Evolutionary conservation across 768 basidiomycete genomes (phyloP).

Genomic region (Fistulinella prunicolor): DNA sequence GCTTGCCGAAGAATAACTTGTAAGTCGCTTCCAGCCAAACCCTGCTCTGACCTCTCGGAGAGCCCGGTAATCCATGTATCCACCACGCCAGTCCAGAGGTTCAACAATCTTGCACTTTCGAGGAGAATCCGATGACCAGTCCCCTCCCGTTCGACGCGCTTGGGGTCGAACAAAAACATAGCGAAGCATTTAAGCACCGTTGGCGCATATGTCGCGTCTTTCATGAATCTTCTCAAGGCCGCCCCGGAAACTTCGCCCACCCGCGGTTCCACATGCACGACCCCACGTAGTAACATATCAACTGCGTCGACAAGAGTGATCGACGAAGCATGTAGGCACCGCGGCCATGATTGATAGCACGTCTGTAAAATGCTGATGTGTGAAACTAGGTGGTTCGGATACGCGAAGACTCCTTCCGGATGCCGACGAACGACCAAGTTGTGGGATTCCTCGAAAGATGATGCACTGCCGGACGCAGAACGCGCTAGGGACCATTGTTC

Average conservation of each 20-base stretch:
- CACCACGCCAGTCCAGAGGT: conserved; percentile 72
- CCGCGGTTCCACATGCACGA: conserved; percentile 80
- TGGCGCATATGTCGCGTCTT: conserved; percentile 51
- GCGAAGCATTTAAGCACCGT: conserved; percentile 64
- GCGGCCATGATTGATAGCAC: conserved; percentile 82
- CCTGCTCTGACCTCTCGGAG: conserved; percentile 37
- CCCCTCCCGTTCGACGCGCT: conserved; percentile 59
- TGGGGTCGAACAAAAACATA: conserved; percentile 70
- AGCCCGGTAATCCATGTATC: conserved; percentile 62
- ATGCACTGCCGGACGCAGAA: conserved; percentile 32
- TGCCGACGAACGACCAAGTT: conserved; percentile 68
- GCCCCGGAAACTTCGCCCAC: conserved; percentile 65
- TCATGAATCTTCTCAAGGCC: conserved; percentile 72
- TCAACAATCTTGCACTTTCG: conserved; percentile 64
- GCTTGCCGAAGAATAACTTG: conserved; percentile 44
- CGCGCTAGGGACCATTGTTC: conserved; percentile 74
- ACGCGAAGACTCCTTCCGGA: conserved; percentile 59
- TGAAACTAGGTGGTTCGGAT: conserved; percentile 55
- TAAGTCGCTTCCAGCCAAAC: conserved; percentile 40
- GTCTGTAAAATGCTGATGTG: conserved; percentile 72
- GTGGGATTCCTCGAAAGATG: conserved; percentile 66
- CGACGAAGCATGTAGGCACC: conserved; percentile 60
- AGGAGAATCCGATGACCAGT: conserved; percentile 59
- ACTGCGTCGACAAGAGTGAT: conserved; percentile 58
- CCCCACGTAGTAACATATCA: conserved; percentile 75